Evolutionary conservation across 257 asterid genomes (phyloP).

Genomic region (Gynochthodes officinalis): DNA sequence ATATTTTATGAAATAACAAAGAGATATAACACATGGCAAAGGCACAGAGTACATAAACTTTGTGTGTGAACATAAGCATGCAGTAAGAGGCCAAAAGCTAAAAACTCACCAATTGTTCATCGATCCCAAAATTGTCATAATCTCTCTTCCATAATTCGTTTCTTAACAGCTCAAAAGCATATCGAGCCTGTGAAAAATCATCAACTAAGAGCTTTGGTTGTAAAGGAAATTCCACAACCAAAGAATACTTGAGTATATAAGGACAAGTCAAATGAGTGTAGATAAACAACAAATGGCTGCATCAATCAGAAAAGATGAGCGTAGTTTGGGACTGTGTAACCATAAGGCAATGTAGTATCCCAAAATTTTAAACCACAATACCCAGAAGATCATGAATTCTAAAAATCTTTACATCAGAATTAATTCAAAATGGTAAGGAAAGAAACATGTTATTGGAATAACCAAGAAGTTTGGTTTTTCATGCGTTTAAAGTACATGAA

Average conservation of each 20-base stretch:
- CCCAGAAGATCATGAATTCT: not conserved
- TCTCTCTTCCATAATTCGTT: conserved; percentile 89
- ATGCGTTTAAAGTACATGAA: not conserved
- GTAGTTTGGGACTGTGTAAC: too few relatives aligned
- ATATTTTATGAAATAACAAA: not conserved
- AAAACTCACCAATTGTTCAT: conserved; percentile 67
- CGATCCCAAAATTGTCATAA: conserved; percentile 71
- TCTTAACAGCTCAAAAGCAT: conserved; percentile 88
- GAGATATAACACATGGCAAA: not conserved
- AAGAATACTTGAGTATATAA: not conserved
- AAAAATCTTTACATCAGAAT: not conserved
- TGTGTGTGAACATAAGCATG: not conserved
- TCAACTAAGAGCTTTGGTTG: not conserved
- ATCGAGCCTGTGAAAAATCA: conserved; percentile 66
- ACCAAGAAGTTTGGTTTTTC: not conserved
- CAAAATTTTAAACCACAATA: not conserved
- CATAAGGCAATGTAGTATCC: not conserved
- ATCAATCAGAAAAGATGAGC: not conserved
- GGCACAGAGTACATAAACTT: not conserved
- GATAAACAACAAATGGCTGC: too few relatives aligned
- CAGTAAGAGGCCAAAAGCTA: conserved; percentile 3
- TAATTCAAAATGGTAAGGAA: not conserved
- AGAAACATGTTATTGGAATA: not conserved
- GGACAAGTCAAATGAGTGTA: not conserved
- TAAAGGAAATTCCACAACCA: conserved; percentile 1